Base-by-base conservation (phyloP, 1,284 basidiomycete genomes). In the Somion occarium region DNA sequence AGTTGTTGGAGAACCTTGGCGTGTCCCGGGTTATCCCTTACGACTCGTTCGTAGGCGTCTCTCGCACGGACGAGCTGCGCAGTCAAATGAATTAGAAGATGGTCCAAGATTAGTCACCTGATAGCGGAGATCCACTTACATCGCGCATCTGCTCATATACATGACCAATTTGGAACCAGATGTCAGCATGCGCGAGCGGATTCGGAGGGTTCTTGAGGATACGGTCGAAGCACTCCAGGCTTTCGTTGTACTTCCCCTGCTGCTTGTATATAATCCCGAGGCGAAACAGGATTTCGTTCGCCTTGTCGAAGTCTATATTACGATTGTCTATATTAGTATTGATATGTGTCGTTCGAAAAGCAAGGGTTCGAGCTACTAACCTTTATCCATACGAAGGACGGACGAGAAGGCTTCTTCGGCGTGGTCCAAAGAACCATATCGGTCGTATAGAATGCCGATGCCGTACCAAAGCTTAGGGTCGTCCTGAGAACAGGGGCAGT, bases 111-210 rank as follows among this genome's bases (percentile, higher is more conserved):
- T n/a, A n/a, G n/a, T n/a, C n/a, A n/a, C n/a, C n/a, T n/a, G n/a
- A n/a, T 44, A 42, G 30, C 34, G 50, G n/a, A 38, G 45, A 39
- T 27, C 24, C 4, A 77, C 87, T 73, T 64, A 93, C 91, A 67
- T 97, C 93, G 68, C 93, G 90, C 69, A 95, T 91, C 65, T 96
- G 93, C 70, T 99, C 97, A 63, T 94, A 94, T 18, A 99, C 96
- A 65, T 99, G 97, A 1, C 97, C 96, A 56, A 99, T 98, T 72
- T 99, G 97, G 82, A 99, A 99, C 93, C 94, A 98, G 57, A 99
- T 98, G 64, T 99, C 95, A 59, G 94, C 93, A 64, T 96, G 91
- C 13, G 96, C 96, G 30, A 99, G 83, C 0, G 97, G 96, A 57
- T 85, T 88, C 13, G 97, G 96, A 3, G 97, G 96, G 63, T 93